phyloP scores from a whole-genome alignment of 305 asterid genomes.

The Caryopteris hybrid region DNA sequence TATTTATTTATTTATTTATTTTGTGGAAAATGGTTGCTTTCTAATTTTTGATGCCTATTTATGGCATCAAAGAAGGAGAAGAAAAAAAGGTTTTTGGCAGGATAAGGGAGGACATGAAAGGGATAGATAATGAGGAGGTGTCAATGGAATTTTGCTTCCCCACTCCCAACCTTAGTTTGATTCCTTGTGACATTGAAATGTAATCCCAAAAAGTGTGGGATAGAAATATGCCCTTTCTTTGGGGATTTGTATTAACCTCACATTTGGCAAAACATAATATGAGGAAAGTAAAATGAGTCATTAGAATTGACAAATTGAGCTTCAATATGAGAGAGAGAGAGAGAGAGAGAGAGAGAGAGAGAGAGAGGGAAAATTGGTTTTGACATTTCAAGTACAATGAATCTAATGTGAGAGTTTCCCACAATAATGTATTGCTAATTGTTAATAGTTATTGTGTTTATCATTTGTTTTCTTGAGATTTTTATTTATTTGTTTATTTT shows the following conservation, averaged over 20 bases:
- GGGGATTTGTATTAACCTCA: slow-evolving; percentile 5
- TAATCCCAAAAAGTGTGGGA: background rate
- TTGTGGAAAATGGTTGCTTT: background rate
- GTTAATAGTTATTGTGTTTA: too few relatives aligned
- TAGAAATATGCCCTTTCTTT: background rate
- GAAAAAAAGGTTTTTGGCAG: background rate
- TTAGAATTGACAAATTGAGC: background rate
- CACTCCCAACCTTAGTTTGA: slow-evolving; percentile 16
- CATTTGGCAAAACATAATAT: slow-evolving; percentile 5
- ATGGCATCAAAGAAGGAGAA: too few relatives aligned
- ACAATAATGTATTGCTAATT: too few relatives aligned
- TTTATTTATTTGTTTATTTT: too few relatives aligned
- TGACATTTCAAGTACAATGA: too few relatives aligned
- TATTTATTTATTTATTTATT: too few relatives aligned
- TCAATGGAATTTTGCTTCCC: slow-evolving; percentile 19
- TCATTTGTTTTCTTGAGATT: too few relatives aligned
- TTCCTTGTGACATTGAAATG: slow-evolving; percentile 22
- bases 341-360: background rate
- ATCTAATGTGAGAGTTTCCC: too few relatives aligned
- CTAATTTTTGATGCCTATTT: background rate
- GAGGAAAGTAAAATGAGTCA: background rate
- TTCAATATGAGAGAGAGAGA: background rate
- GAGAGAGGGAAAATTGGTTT: too few relatives aligned
- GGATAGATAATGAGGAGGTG: slow-evolving; percentile 17
- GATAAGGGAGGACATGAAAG: background rate